phyloP scores from a whole-genome alignment of 345 rosid genomes.

The Adansonia digitata region DNA sequence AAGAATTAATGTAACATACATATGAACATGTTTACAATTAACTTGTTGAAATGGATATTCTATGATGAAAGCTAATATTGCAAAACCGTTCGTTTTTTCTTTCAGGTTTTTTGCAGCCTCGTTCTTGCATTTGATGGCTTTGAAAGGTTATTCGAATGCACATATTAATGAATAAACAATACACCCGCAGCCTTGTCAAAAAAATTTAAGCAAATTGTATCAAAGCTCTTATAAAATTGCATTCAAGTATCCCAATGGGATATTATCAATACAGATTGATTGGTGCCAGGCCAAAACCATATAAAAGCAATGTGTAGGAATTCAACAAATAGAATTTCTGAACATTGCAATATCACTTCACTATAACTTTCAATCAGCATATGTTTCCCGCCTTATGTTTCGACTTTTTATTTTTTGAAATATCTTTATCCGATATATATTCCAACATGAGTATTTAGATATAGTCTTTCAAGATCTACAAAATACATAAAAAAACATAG shows the following conservation, averaged over 20 bases:
- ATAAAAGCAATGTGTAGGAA: background rate
- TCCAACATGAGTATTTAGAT: no score
- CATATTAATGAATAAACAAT: no score
- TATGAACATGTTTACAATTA: background rate
- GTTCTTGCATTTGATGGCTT: no score
- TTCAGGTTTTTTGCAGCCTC: no score
- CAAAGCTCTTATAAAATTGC: background rate
- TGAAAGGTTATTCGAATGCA: no score
- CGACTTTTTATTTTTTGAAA: no score
- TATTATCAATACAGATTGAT: background rate
- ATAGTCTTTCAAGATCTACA: no score
- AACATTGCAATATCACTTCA: background rate
- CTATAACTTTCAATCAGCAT: background rate
- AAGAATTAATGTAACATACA: background rate
- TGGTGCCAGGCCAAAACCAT: background rate
- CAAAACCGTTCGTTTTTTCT: background rate
- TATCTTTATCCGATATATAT: no score
- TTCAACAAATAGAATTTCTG: background rate
- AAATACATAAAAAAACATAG: no score
- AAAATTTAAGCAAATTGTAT: constrained; percentile 1
- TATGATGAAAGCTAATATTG: background rate
- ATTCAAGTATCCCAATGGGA: background rate
- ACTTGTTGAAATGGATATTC: background rate
- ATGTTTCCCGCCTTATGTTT: no score
- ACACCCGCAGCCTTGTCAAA: no score